Conservation (phyloP, 2,329 filamentous ascomycete species). For the Apiospora pterosperma region DNA sequence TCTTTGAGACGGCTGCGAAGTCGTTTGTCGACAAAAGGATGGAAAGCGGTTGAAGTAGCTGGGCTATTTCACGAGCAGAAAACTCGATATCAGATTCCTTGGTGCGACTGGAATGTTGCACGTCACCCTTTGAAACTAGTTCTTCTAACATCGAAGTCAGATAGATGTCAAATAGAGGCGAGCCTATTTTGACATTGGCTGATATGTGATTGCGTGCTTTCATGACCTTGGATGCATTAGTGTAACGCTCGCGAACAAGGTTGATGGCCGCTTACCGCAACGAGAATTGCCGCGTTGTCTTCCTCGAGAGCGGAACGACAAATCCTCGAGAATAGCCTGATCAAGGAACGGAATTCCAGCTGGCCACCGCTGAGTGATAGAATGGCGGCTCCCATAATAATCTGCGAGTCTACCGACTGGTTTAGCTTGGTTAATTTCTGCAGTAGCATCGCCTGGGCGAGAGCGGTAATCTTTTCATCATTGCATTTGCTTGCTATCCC, state of each 20-base stretch:
- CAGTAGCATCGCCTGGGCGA: conserved; percentile 93
- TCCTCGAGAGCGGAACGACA: conserved; percentile 70
- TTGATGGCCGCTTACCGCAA: conserved; percentile 57
- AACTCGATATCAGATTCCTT: conserved; percentile 77
- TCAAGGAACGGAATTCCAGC: conserved; percentile 78
- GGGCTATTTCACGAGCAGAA: conserved; percentile 81
- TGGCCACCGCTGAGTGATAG: conserved; percentile 75
- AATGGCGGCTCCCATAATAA: conserved; percentile 77
- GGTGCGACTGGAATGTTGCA: conserved; percentile 68
- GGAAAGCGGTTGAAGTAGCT: conserved; percentile 84
- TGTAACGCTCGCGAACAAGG: neutral
- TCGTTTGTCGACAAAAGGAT: conserved; percentile 71
- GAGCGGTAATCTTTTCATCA: conserved; percentile 87
- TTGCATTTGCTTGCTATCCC: conserved; percentile 78
- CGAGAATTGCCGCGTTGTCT: conserved; percentile 62
- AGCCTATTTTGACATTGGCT: conserved; percentile 61
- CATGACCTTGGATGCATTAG: conserved; percentile 48
- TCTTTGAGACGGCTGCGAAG: conserved; percentile 39
- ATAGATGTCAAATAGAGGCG: conserved; percentile 78
- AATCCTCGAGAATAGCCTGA: conserved; percentile 78
- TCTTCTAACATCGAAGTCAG: conserved; percentile 79
- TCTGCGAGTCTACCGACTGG: conserved; percentile 74
- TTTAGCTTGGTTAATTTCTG: conserved; percentile 91
- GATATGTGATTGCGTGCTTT: conserved; percentile 80
- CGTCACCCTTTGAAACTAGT: conserved; percentile 87